Conservation (phyloP, 2,329 filamentous ascomycete genomes). For the Chrysosporium queenslandicum region DNA sequence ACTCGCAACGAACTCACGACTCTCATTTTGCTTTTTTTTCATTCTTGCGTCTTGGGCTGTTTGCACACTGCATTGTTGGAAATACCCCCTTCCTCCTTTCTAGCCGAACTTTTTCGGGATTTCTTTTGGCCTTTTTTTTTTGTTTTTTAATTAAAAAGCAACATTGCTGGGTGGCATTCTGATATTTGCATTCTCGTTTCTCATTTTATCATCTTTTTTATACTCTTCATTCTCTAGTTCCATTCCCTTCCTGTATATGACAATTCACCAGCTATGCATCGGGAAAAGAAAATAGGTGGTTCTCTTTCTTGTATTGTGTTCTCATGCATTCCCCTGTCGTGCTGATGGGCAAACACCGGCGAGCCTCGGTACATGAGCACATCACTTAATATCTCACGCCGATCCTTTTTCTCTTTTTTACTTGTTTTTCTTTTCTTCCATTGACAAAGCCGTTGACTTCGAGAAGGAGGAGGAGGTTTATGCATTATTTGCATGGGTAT, state of each 20-base stretch:
- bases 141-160: background rate
- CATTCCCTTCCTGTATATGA: background rate
- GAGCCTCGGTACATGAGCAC: background rate
- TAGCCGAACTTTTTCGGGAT: background rate
- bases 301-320: background rate
- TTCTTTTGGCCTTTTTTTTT: background rate
- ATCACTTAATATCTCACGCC: background rate
- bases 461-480: background rate
- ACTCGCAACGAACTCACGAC: background rate
- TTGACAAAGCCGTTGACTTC: background rate
- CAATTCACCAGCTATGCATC: background rate
- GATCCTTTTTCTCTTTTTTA: no score
- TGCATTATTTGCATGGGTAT: no score
- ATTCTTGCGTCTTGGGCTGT: background rate
- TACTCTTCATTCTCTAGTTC: no score
- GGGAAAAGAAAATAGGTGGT: background rate
- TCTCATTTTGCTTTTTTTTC: background rate
- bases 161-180: background rate
- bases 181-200: background rate
- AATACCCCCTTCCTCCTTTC: background rate
- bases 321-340: background rate
- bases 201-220: no score
- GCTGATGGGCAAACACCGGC: background rate
- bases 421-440: no score
- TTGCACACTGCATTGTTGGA: no score